A percentile compares a stretch with the other conserved stretches of the same genome.
Evolutionary conservation across 768 basidiomycete species (phyloP).

Genomic region (Termitomyces bulborhizus): DNA sequence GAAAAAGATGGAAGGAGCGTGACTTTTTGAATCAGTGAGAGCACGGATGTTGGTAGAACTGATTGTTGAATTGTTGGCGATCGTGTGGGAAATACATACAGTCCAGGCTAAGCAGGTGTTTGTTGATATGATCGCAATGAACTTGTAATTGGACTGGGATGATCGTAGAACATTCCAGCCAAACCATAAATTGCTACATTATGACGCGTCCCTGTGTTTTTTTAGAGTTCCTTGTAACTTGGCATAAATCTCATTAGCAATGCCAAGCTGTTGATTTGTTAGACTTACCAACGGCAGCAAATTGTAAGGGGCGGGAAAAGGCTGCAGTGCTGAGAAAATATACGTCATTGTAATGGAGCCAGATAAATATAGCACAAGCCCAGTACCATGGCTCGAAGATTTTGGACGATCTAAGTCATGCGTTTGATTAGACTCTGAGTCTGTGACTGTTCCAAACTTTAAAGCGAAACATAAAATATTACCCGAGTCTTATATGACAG

Average conservation of each 20-base stretch:
- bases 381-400: conserved; percentile 3
- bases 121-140: neutral
- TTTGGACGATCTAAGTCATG: neutral
- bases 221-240: no score
- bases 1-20: no score
- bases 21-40: no score
- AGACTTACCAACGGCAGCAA: conserved; percentile 20
- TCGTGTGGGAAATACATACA: no score
- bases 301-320: neutral
- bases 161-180: neutral
- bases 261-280: neutral
- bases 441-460: neutral
- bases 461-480: conserved; percentile 1
- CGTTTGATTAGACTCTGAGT: conserved; percentile 1
- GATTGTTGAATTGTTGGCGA: no score
- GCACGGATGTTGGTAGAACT: no score
- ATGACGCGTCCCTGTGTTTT: neutral
- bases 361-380: conserved; percentile 1
- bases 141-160: neutral
- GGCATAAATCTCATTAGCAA: neutral
- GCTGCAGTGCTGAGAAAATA: neutral
- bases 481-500: conserved; percentile 5
- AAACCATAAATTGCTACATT: neutral
- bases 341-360: neutral
- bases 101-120: no score